Evolutionary conservation across 257 asterid genomes (phyloP).

Genomic region (Solanum tarijense): DNA sequence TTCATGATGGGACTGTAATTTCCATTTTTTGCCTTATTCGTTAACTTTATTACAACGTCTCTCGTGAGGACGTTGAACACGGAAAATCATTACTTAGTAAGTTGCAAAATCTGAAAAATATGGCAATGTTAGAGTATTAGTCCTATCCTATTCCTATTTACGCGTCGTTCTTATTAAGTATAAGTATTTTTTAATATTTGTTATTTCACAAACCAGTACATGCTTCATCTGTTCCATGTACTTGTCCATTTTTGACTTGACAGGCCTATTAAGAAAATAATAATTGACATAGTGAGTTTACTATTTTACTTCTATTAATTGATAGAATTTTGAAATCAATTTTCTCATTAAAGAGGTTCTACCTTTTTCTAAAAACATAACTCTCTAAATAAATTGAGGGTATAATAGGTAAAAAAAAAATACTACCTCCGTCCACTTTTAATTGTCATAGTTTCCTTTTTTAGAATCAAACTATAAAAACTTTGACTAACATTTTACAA

Average conservation of each 20-base stretch:
- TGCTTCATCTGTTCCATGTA: accelerated
- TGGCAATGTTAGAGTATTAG: neutral
- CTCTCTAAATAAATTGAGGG: neutral
- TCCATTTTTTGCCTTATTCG: neutral
- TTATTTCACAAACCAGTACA: too few relatives aligned
- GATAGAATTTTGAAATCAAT: neutral
- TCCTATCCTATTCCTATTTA: neutral
- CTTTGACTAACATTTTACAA: too few relatives aligned
- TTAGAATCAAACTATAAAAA: too few relatives aligned
- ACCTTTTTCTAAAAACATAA: accelerated
- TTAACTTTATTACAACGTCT: neutral
- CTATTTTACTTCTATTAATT: too few relatives aligned
- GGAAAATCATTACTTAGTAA: neutral
- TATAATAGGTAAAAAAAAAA: too few relatives aligned
- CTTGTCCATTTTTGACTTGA: too few relatives aligned
- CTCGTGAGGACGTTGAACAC: neutral
- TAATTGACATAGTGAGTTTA: too few relatives aligned
- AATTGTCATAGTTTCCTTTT: too few relatives aligned
- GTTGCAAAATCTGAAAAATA: neutral
- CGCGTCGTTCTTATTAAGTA: too few relatives aligned
- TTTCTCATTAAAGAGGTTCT: neutral
- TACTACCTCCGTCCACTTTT: too few relatives aligned
- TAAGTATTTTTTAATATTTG: too few relatives aligned
- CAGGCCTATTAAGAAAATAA: accelerated
- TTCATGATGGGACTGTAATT: neutral